A percentile compares a stretch with the other conserved stretches of the same genome.
Evolutionary conservation across 805 yeast genomes (phyloP).

Genomic region (Candida pseudoglaebosa): DNA sequence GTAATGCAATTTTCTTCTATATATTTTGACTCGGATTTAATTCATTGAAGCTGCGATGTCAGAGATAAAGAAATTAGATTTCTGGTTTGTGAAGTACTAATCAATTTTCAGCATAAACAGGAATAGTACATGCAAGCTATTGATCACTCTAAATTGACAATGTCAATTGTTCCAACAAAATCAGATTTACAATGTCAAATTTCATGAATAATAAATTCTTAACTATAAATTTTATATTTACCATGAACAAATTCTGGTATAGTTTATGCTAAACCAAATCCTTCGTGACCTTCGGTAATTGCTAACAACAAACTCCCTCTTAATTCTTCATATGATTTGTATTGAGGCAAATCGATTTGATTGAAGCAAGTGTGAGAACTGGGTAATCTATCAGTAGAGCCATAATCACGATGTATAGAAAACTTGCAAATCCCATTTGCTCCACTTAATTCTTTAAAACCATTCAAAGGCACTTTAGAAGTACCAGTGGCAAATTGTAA

Average conservation of each 20-base stretch:
- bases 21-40: too few species aligned
- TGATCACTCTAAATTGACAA: too few species aligned
- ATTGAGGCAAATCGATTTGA: conserved; percentile 90
- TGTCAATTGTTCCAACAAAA: too few species aligned
- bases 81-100: too few species aligned
- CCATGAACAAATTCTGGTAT: not conserved
- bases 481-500: conserved; percentile 97
- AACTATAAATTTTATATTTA: too few species aligned
- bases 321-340: conserved; percentile 81
- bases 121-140: too few species aligned
- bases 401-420: conserved; percentile 86
- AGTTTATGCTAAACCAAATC: conserved; percentile 75
- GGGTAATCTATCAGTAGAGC: conserved; percentile 81
- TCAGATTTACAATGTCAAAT: too few species aligned
- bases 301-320: conserved; percentile 80
- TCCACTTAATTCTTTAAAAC: conserved; percentile 86
- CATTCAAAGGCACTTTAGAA: conserved; percentile 90
- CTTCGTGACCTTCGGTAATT: conserved; percentile 91
- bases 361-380: conserved; percentile 97
- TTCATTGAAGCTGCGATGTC: too few species aligned
- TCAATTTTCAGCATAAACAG: too few species aligned
- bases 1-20: too few species aligned
- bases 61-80: too few species aligned
- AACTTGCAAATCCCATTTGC: conserved; percentile 83
- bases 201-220: too few species aligned